These are phyloP conservation scores for Alternaria viburni DNA, from an alignment of 2,329 filamentous ascomycete species.

Conservation along the genomic window DNA sequence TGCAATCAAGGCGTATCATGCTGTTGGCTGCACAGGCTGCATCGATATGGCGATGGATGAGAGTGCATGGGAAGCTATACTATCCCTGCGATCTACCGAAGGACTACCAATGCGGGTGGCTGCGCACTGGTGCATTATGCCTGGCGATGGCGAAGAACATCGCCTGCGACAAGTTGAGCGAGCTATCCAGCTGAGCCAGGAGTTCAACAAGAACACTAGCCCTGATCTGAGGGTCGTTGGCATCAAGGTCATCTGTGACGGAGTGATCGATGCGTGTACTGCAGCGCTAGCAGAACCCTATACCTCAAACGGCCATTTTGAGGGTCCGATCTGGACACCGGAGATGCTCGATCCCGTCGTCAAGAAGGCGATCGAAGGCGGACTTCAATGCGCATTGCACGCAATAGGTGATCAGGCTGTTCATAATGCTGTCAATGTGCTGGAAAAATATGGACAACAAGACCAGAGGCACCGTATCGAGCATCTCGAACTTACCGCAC, in stretches of 20 bases:
- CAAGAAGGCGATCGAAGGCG: constrained; percentile 58
- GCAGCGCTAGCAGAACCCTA: constrained; percentile 67
- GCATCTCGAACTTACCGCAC: constrained; percentile 66
- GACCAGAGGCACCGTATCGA: constrained; percentile 67
- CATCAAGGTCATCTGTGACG: constrained; percentile 70
- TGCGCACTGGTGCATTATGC: constrained; percentile 63
- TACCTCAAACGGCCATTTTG: constrained; percentile 52
- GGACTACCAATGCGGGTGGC: constrained; percentile 58
- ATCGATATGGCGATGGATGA: constrained; percentile 68
- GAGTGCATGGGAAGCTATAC: constrained; percentile 60
- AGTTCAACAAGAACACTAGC: constrained; percentile 54
- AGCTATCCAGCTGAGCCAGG: constrained; percentile 56
- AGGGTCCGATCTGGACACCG: constrained; percentile 62
- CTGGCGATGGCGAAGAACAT: constrained; percentile 53
- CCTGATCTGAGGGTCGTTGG: constrained; percentile 63
- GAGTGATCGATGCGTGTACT: constrained; percentile 70
- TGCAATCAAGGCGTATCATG: constrained; percentile 58
- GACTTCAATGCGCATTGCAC: constrained; percentile 68
- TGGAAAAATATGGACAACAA: constrained; percentile 53
- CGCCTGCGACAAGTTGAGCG: constrained; percentile 59
- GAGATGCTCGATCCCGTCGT: constrained; percentile 62
- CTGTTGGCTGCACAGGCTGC: constrained; percentile 61
- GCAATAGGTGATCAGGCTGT: constrained; percentile 70
- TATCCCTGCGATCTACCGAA: constrained; percentile 44
- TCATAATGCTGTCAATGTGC: constrained; percentile 62